A percentile compares a stretch with the other conserved stretches of the same genome.
phyloP scores from a whole-genome alignment of 768 basidiomycete genomes.

The Cyclocybe cylindracea region DNA sequence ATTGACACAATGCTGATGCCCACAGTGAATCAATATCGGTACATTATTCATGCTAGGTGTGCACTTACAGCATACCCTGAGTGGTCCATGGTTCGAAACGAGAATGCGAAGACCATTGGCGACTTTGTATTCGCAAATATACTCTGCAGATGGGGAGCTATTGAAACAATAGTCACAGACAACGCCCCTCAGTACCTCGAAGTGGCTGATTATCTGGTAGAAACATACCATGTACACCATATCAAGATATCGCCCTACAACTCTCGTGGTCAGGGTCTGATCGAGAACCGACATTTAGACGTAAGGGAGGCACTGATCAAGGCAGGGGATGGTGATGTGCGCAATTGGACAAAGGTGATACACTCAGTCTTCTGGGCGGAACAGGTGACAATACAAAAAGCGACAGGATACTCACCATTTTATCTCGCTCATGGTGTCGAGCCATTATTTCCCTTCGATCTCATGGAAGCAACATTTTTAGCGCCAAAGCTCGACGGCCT shows the following conservation, averaged over 20 bases:
- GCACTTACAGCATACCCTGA: slow-evolving; percentile 18
- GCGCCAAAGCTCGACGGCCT: too few relatives aligned
- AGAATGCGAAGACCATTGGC: slow-evolving; percentile 11
- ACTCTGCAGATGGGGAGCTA: slow-evolving; percentile 14
- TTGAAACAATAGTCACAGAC: slow-evolving; percentile 35
- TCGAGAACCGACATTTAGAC: slow-evolving; percentile 27
- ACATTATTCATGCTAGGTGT: slow-evolving; percentile 24
- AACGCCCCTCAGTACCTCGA: slow-evolving; percentile 2
- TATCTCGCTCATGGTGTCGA: slow-evolving; percentile 28
- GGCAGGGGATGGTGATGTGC: slow-evolving; percentile 22
- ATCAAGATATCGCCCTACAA: slow-evolving; percentile 41
- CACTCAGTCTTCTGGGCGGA: slow-evolving; percentile 31
- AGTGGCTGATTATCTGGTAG: slow-evolving; percentile 8
- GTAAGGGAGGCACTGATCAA: slow-evolving; percentile 28
- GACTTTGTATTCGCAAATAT: slow-evolving; percentile 7
- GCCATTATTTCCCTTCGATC: slow-evolving; percentile 19
- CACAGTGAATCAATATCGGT: slow-evolving; percentile 10
- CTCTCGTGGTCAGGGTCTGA: slow-evolving; percentile 34
- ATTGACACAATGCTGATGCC: slow-evolving; percentile 38
- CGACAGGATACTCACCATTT: slow-evolving; percentile 29
- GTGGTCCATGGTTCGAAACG: slow-evolving; percentile 9
- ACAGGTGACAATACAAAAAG: neutral
- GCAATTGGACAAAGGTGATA: slow-evolving; percentile 26
- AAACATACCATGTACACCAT: slow-evolving; percentile 28
- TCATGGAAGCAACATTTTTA: too few relatives aligned